Evolutionary conservation across 1,284 basidiomycete species (phyloP).

Genomic region (Microbotryum scabiosae): DNA sequence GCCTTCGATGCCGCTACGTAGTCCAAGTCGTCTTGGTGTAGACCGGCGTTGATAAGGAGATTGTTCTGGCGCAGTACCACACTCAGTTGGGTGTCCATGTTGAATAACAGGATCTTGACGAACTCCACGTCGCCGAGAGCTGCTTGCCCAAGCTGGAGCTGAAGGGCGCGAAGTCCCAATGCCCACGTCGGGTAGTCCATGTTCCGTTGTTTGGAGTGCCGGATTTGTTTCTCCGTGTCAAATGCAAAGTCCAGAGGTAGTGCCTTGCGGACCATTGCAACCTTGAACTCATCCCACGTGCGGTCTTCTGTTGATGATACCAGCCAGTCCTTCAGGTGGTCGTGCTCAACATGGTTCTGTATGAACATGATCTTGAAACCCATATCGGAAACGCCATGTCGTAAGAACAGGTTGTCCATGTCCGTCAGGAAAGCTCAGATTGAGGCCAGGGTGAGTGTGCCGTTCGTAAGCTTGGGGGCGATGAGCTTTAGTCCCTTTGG

Average conservation of each 20-base stretch:
- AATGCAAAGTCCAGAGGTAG: constrained; percentile 3
- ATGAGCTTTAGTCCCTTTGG: too few relatives aligned
- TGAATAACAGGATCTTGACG: constrained; percentile 2
- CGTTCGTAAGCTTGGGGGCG: too few relatives aligned
- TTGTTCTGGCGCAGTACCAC: background rate
- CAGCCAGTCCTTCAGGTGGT: background rate
- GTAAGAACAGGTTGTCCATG: too few relatives aligned
- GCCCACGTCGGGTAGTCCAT: background rate
- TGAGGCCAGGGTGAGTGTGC: too few relatives aligned
- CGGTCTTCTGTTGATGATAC: background rate
- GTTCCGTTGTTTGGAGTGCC: background rate
- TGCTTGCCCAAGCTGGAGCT: background rate
- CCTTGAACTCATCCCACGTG: constrained; percentile 1
- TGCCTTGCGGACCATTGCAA: background rate
- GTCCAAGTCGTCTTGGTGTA: background rate
- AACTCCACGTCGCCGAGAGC: background rate
- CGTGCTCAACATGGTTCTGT: background rate
- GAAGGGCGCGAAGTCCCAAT: background rate
- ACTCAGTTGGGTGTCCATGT: constrained; percentile 6
- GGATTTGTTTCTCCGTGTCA: background rate
- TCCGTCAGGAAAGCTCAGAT: too few relatives aligned
- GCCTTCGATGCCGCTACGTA: background rate
- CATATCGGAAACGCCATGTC: too few relatives aligned
- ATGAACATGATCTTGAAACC: too few relatives aligned
- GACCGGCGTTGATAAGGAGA: background rate